Base-by-base conservation (phyloP, 1,139 yeast species). In the Candida albicans region DNA sequence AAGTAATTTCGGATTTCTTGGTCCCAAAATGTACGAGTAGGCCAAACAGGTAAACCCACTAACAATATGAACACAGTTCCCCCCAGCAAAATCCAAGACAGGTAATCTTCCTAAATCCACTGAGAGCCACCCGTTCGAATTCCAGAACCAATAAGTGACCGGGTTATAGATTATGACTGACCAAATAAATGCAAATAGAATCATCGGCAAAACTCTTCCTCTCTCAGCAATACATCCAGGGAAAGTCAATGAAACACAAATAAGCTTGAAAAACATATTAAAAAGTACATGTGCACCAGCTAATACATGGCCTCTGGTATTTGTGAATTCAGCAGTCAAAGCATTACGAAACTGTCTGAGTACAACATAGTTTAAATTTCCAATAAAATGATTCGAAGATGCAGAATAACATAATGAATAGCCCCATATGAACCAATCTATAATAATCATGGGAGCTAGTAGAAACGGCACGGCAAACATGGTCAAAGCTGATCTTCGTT, bases 101-200 rank as follows among this genome's bases (percentile, higher is more conserved):
- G 82, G 82, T 9, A 73, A 54, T 37, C 64, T 61, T 27, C 59
- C 52, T 35, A 64, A 57, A 45, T 70, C 72, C 0, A 65, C 59
- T 1, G 74, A 67, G 29, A 81, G 68, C 86, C 86, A 81, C 2
- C 87, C 87, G 44, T 72, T 62, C 8, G 61, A 52, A 56, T 80
- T 80, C 87, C 87, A 81, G 52, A 80, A 74, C 87, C 87, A 81
- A 56, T 79, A 80, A 2, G 82, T 80, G 1, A 81, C 75, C 0
- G 87, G 87, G 53, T 80, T 80, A 55, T 81, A 81, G n/a, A 81
- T 78, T 10, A 80, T 58, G 3, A 73, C 64, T 9, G 81, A 70
- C 86, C 87, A 81, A 15, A 69, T 53, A 39, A 78, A 65, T n/a
- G 77, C 43, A 52, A 81, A 81, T 9, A 80, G 62, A 7, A 78